These are phyloP conservation scores for Boletus barrowsii DNA, from an alignment of 768 basidiomycete species.

Conservation along the genomic window DNA sequence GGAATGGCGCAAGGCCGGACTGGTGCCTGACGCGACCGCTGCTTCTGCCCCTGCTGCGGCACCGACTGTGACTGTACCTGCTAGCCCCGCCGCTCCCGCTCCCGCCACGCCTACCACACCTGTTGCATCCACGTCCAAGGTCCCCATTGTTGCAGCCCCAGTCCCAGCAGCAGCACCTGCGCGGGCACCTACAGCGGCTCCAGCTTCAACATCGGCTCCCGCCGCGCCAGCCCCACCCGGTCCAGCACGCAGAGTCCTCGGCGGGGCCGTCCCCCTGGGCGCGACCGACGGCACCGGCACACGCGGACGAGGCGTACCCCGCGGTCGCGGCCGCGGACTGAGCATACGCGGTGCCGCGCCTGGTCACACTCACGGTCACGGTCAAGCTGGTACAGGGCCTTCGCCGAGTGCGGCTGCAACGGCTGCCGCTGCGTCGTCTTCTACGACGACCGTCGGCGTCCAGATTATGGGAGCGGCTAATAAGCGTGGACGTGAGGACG, in stretches of 20 bases:
- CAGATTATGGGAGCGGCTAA: conserved; percentile 63
- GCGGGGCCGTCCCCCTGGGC: conserved; percentile 27
- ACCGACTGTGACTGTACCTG: conserved; percentile 12
- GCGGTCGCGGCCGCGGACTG: conserved; percentile 28
- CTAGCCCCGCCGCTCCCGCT: conserved; percentile 14
- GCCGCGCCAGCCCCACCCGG: conserved; percentile 21
- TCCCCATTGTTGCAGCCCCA: conserved; percentile 6
- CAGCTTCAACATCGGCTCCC: conserved; percentile 15
- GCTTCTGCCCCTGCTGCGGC: conserved; percentile 19
- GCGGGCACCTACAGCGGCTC: conserved; percentile 5
- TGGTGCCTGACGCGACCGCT: conserved; percentile 39
- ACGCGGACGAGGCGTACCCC: conserved; percentile 37
- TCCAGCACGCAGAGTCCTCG: conserved; percentile 32
- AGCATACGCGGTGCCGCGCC: conserved; percentile 32
- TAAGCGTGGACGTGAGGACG: conserved; percentile 65
- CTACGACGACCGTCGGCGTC: conserved; percentile 37
- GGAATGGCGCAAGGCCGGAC: conserved; percentile 51
- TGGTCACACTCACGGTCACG: conserved; percentile 5
- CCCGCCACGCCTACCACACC: conserved; percentile 29
- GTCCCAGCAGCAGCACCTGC: not conserved
- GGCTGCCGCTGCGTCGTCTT: conserved; percentile 15
- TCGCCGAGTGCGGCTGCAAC: conserved; percentile 1
- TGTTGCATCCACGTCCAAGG: conserved; percentile 26
- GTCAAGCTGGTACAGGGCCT: no score
- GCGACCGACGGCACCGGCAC: conserved; percentile 19